These are phyloP conservation scores for Rhinocladiella similis DNA, from an alignment of 2,329 filamentous ascomycete species.

Conservation along the genomic window DNA sequence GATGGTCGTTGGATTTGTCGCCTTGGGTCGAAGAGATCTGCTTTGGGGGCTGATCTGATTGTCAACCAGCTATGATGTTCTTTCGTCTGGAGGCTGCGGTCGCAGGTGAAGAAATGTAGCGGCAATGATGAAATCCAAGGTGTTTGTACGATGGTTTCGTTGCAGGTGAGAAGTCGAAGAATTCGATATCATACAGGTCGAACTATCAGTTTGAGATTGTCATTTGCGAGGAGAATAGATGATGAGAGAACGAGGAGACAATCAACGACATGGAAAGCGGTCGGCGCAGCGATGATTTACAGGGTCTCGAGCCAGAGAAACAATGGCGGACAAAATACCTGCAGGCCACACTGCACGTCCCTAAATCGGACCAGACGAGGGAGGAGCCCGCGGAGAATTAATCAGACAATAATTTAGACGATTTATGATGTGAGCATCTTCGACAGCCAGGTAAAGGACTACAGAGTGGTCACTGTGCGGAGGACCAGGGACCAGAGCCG, in stretches of 20 bases:
- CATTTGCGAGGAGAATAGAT: no score
- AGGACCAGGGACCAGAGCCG: neutral
- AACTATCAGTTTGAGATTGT: no score
- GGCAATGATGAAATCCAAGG: no score
- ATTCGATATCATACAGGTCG: no score
- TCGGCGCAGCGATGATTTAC: no score
- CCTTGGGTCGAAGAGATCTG: neutral
- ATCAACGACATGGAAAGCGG: no score
- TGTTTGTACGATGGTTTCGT: no score
- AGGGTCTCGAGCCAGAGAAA: no score
- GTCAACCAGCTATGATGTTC: neutral
- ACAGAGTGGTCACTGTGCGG: neutral
- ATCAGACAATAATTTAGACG: neutral
- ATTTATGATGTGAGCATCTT: no score
- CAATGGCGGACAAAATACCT: neutral
- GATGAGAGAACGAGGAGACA: no score
- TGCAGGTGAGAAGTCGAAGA: no score
- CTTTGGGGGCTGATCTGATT: neutral
- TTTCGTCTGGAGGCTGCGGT: neutral
- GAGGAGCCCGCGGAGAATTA: neutral
- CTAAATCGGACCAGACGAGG: neutral
- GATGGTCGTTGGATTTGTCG: no score
- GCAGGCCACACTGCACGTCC: neutral
- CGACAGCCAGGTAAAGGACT: neutral
- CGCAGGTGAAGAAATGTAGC: neutral